Conservation (phyloP, 805 yeast species). For the Candida vaughaniae region DNA sequence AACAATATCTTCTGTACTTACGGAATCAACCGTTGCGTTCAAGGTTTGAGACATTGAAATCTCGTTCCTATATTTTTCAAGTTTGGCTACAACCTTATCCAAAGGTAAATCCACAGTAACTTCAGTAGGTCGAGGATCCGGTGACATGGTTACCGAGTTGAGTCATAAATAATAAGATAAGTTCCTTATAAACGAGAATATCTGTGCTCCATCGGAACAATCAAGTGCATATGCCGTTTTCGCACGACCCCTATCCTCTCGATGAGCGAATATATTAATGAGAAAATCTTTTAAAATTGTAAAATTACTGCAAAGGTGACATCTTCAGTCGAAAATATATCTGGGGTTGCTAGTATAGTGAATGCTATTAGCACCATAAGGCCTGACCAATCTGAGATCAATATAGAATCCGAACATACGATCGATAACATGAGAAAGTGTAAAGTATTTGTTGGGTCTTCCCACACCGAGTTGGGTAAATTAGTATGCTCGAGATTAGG, state of each 20-base stretch:
- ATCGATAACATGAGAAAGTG: slow-evolving; percentile 97
- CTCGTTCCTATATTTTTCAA: neutral
- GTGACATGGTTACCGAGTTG: too few species aligned
- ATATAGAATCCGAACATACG: neutral
- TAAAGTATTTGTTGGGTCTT: slow-evolving; percentile 92
- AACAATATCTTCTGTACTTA: too few species aligned
- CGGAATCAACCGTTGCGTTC: neutral
- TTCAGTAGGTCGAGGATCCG: too few species aligned
- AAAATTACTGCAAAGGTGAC: slow-evolving; percentile 1
- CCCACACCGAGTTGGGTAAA: slow-evolving; percentile 93
- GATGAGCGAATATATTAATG: slow-evolving; percentile 3
- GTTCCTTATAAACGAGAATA: too few species aligned
- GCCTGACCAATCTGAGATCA: neutral
- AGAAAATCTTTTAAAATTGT: slow-evolving; percentile 2
- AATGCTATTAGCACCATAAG: neutral
- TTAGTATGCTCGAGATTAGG: slow-evolving; percentile 89
- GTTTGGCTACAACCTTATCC: neutral
- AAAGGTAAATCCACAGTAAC: neutral
- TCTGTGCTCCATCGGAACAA: slow-evolving; percentile 1
- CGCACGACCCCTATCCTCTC: slow-evolving; percentile 1
- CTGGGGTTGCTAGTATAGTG: slow-evolving; percentile 1
- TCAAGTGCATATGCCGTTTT: too few species aligned
- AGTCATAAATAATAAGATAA: too few species aligned
- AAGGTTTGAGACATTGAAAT: slow-evolving; percentile 1
- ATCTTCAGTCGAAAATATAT: neutral